Base-by-base conservation (phyloP, 164 flowering plant genomes). In the Tinospora cordifolia region DNA sequence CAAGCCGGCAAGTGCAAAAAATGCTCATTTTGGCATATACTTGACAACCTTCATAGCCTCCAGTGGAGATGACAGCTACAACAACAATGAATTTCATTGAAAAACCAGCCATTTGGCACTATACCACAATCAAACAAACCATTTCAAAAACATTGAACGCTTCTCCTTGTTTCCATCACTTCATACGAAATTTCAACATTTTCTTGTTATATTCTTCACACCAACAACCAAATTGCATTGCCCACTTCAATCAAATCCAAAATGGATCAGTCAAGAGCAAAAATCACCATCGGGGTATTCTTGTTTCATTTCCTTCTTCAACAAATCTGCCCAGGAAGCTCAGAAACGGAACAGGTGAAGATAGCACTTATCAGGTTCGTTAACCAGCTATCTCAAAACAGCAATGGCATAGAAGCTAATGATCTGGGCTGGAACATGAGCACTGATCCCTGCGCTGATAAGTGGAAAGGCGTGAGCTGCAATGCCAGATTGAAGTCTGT, bases 371-470 rank as follows among this genome's bases (percentile, higher is more conserved):
- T 77, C 24, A 62, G 60, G 34, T 84, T 86, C 69, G 70, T 80
- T 44, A 63, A 63, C 0, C 54, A 72, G 12, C 70, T 84, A 22
- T 73, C 80, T 38, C 47, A 44, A 14, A 17, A 9, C 10, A 54
- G 19, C 62, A 72, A 66, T 58, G 66, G 66, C 25, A 51, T 0
- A 26, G n/a, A 26, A 40, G 74, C 63, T 44, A 74, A 79, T 15
- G 63, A 10, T 63, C 70, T 69, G 47, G 81, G 81, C 44, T 84
- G 87, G 90, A 80, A 72, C 25, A 8, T 25, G 10, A 39, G 74
- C 51, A 72, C 86, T 10, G 85, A 85, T 72, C 87, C 87, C 9
- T 87, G 91, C 79, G 64, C 3, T 17, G 77, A 66, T 17, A 7
- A 62, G 0, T 87, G 88, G 88, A n/a, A 39, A 0, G 85, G 83